Evolutionary conservation across 345 rosid species (phyloP).

Genomic region (Aethionema arabicum): DNA sequence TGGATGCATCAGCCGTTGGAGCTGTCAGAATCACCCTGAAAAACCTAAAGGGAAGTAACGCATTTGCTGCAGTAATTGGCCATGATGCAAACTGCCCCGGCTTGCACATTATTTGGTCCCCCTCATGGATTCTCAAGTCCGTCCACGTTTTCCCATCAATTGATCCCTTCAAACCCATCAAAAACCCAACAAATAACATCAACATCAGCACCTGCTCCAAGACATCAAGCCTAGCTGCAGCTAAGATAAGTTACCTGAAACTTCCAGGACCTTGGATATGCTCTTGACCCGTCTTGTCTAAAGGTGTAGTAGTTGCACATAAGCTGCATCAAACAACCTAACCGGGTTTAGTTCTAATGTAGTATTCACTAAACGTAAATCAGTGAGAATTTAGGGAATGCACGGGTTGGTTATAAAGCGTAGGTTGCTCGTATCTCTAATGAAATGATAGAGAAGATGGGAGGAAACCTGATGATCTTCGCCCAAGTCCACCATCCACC

Average conservation of each 20-base stretch:
- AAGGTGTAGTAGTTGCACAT: slow-evolving; percentile 94
- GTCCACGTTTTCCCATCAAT: slow-evolving; percentile 76
- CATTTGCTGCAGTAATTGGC: slow-evolving; percentile 65
- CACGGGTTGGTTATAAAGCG: background rate
- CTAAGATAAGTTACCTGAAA: slow-evolving; percentile 58
- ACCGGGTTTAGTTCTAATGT: background rate
- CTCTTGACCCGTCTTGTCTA: slow-evolving; percentile 87
- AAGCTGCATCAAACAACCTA: slow-evolving; percentile 54
- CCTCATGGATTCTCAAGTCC: slow-evolving; percentile 66
- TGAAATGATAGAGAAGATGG: slow-evolving; percentile 11
- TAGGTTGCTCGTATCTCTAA: background rate
- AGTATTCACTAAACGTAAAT: background rate
- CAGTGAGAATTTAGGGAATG: no score
- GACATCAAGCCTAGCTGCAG: background rate
- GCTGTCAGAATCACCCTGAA: slow-evolving; percentile 72
- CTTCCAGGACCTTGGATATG: slow-evolving; percentile 77
- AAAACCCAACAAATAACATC: background rate
- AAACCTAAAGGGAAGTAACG: slow-evolving; percentile 75
- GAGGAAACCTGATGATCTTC: slow-evolving; percentile 80
- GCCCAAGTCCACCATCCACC: slow-evolving; percentile 98
- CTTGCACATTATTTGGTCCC: slow-evolving; percentile 76
- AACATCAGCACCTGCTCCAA: slow-evolving; percentile 18
- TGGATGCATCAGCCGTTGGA: slow-evolving; percentile 64
- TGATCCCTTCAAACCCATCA: slow-evolving; percentile 60
- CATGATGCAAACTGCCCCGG: slow-evolving; percentile 86